Evolutionary conservation across 306 rosid genomes (phyloP).

Genomic region (Cotoneaster glaucophyllus): DNA sequence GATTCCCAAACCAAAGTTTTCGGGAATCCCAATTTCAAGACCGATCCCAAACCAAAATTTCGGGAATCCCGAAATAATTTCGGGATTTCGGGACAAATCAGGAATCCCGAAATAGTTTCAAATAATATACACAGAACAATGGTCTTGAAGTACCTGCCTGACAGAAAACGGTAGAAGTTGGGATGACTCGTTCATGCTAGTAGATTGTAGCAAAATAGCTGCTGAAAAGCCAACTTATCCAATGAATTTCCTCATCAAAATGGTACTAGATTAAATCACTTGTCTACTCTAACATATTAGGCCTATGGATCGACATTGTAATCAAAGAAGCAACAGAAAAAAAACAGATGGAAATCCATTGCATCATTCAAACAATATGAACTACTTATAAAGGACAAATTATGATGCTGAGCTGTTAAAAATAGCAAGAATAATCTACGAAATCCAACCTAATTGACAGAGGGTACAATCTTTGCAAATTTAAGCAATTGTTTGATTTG

Average conservation of each 20-base stretch:
- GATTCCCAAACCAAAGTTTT: too few species aligned
- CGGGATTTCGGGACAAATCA: too few species aligned
- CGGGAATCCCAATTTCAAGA: too few species aligned
- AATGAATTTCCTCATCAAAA: too few species aligned
- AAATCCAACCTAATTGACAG: constrained; percentile 36
- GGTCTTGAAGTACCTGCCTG: too few species aligned
- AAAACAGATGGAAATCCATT: neutral
- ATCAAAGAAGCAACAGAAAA: neutral
- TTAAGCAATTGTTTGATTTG: constrained; percentile 41
- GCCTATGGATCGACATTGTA: neutral
- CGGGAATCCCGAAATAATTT: too few species aligned
- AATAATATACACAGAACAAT: too few species aligned
- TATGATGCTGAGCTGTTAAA: neutral
- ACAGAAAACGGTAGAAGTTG: too few species aligned
- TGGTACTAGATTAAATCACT: neutral
- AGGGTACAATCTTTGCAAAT: constrained; percentile 37
- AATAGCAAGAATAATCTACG: neutral
- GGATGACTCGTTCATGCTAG: neutral
- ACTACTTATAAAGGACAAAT: neutral
- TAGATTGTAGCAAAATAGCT: too few species aligned
- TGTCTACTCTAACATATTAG: neutral
- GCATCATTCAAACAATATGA: neutral
- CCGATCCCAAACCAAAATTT: too few species aligned
- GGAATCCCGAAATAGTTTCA: too few species aligned
- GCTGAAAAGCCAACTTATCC: too few species aligned